Evolutionary conservation across 2,329 filamentous ascomycete genomes (phyloP), one percentile per base, ranked within the genome.

Genomic region (Diaporthe aspalathi): DNA sequence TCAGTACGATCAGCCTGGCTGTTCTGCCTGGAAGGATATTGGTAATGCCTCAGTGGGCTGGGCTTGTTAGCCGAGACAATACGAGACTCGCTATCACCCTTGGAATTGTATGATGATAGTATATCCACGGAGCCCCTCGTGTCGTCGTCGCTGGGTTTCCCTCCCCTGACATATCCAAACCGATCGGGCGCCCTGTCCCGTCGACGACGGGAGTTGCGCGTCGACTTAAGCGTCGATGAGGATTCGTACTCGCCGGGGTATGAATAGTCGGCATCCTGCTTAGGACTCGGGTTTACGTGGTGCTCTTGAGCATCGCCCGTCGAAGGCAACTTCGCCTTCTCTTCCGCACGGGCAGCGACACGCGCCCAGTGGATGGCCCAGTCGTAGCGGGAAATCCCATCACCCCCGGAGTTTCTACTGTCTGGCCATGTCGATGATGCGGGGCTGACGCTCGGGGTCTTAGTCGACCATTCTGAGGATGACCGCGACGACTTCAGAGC

Each of bases 331-430:
- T 24, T 24, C 27, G 4, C 27, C 14, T 12, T 63, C 60, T 63
- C 16, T 27, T 16, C 27, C 11, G 24, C 32, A 5, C 12, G 3
- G 54, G 24, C 40, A 14, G 16, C 9, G 22, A n/a, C 14, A 40
- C 56, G 57, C 6, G 9, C 27, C 40, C 57, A 63, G 43, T 63
- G 57, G 27, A 22, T 22, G 27, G 27, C 57, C 57, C 57, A 63
- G 57, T 63, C 57, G 27, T 63, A 49, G 9, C 40, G 24, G 11
- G 14, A 6, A 1, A 63, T 27, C 11, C 54, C 54, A 32, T n/a
- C 17, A 7, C 2, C 1, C 14, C 22, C 35, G 8, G 20, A 2
- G 20, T 2, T 3, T 2, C 29, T 20, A n/a, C 32, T 11, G 8
- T 2, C 9, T 4, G 14, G 3, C 16, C 40, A 47, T 2, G 6